These are phyloP conservation scores for Pezicula neosporulosa DNA, from an alignment of 2,329 filamentous ascomycete genomes.

Conservation along the genomic window DNA sequence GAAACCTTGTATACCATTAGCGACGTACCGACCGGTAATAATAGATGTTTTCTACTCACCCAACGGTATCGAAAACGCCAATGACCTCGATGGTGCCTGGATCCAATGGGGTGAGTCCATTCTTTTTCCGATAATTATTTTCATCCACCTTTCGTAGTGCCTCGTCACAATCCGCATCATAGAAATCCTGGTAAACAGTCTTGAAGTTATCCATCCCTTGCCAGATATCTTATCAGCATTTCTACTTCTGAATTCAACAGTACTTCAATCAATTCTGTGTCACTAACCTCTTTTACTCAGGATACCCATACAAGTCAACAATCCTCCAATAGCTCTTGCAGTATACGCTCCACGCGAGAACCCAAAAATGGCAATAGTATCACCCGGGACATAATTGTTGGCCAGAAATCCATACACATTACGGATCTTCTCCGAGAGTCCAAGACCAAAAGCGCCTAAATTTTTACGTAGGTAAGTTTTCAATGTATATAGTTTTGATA, in stretches of 20 bases:
- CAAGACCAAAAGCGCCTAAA: not conserved
- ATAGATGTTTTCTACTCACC: not conserved
- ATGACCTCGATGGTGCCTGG: conserved; percentile 32
- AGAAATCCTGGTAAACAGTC: not conserved
- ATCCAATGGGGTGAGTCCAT: conserved; percentile 20
- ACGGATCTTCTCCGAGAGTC: not conserved
- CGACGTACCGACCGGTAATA: too few relatives aligned
- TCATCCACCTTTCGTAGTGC: too few relatives aligned
- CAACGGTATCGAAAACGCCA: conserved; percentile 43
- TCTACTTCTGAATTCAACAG: conserved; percentile 15
- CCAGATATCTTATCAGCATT: too few relatives aligned
- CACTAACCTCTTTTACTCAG: not conserved
- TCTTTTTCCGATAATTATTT: not conserved
- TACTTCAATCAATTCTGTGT: too few relatives aligned
- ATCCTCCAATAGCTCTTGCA: conserved; percentile 28
- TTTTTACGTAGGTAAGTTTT: too few relatives aligned
- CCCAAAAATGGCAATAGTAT: conserved; percentile 30
- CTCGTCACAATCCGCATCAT: not conserved
- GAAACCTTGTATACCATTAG: not conserved
- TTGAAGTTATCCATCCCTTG: conserved; percentile 31
- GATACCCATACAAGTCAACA: conserved; percentile 27
- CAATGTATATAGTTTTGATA: too few relatives aligned
- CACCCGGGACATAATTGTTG: conserved; percentile 34
- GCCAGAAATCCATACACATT: conserved; percentile 37
- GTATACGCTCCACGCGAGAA: conserved; percentile 36